A percentile compares a stretch with the other conserved stretches of the same genome.
Evolutionary conservation across 371 early-diverging fungal species (phyloP).

Genomic region (Mortierella sp.): DNA sequence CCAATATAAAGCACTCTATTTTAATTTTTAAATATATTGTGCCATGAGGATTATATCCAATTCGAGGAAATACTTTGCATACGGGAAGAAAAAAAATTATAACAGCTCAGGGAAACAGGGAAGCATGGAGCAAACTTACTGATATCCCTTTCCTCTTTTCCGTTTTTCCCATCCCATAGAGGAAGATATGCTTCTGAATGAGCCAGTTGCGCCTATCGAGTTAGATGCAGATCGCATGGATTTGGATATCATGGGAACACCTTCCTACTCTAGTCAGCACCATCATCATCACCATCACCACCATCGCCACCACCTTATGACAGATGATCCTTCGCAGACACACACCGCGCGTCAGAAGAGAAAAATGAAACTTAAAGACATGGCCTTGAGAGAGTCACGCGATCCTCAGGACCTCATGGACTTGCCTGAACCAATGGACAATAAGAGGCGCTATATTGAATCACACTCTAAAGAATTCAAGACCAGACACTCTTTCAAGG

Average conservation of each 20-base stretch:
- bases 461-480: slow-evolving; percentile 14
- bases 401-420: slow-evolving; percentile 49
- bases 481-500: slow-evolving; percentile 16
- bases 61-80: background rate
- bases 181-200: slow-evolving; percentile 52
- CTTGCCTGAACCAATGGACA: slow-evolving; percentile 17
- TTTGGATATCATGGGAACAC: slow-evolving; percentile 18
- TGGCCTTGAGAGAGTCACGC: slow-evolving; percentile 49
- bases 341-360: slow-evolving; percentile 43
- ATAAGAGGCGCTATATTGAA: slow-evolving; percentile 27
- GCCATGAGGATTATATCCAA: background rate
- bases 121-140: background rate
- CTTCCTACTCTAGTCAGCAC: slow-evolving; percentile 7
- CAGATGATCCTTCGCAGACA: slow-evolving; percentile 11
- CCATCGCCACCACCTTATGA: slow-evolving; percentile 37
- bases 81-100: background rate
- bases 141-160: background rate
- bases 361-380: slow-evolving; percentile 50
- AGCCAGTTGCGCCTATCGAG: slow-evolving; percentile 30
- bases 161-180: slow-evolving; percentile 18
- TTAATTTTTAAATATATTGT: background rate
- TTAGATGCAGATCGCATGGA: slow-evolving; percentile 29
- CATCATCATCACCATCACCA: slow-evolving; percentile 36
- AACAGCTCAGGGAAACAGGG: slow-evolving; percentile 2
- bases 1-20: background rate